phyloP scores from a whole-genome alignment of 2,329 filamentous ascomycete species.

The Gnomoniopsis smithogilvyi region DNA sequence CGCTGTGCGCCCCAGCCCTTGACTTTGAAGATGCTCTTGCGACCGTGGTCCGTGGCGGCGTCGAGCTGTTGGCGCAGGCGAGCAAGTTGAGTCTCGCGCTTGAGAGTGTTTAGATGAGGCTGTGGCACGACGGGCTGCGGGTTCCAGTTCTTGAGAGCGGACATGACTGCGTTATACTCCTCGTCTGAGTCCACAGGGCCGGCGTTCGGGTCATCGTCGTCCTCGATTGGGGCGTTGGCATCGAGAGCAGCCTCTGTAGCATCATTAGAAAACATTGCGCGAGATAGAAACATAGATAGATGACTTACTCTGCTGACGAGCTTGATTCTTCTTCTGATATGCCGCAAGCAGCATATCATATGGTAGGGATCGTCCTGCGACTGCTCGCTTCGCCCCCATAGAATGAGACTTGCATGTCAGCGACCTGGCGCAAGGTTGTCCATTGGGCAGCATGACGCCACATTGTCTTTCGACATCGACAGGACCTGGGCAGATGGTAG shows the following conservation, averaged over 20 bases:
- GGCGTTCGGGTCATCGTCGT: conserved; percentile 76
- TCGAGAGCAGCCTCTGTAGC: conserved; percentile 77
- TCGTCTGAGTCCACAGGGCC: conserved; percentile 91
- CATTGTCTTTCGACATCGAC: conserved; percentile 95
- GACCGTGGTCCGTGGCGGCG: conserved; percentile 63
- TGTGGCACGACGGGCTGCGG: conserved; percentile 75
- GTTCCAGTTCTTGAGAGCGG: conserved; percentile 69
- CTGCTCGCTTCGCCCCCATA: conserved; percentile 92
- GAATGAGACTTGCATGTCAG: conserved; percentile 91
- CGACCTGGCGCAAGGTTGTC: conserved; percentile 81
- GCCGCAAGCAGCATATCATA: conserved; percentile 89
- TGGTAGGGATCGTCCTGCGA: conserved; percentile 80
- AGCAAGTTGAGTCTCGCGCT: conserved; percentile 59
- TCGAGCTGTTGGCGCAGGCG: conserved; percentile 64
- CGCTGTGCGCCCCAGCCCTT: conserved; percentile 54
- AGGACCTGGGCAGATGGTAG: conserved; percentile 52
- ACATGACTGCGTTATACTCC: conserved; percentile 87
- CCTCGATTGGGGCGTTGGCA: conserved; percentile 85
- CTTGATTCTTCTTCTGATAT: conserved; percentile 97
- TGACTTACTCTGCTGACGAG: conserved; percentile 86
- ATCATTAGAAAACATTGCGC: conserved; percentile 1
- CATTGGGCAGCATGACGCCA: conserved; percentile 81
- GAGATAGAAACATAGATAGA: not conserved
- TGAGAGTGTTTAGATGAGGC: conserved; percentile 57
- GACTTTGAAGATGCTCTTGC: conserved; percentile 63